A percentile compares a stretch with the other conserved stretches of the same genome.
Conservation (phyloP, 2,329 filamentous ascomycete species). For the Myriosclerotinia curreyana region DNA sequence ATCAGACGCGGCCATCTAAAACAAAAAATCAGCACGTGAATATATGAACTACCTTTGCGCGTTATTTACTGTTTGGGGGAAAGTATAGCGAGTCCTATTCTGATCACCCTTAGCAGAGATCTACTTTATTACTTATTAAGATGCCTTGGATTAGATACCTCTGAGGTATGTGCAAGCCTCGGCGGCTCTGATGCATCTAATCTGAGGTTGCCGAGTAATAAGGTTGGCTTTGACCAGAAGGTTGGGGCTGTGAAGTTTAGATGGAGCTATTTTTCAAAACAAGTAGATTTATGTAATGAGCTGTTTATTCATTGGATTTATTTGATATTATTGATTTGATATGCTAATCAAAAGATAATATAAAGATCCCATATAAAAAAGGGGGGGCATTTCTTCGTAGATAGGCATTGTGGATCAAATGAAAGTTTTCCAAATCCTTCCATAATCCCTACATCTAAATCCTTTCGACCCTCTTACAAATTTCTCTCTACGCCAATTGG, state of each 20-base stretch:
- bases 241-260: background rate
- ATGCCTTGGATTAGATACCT: slow-evolving; percentile 8
- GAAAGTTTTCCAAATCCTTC: slow-evolving; percentile 9
- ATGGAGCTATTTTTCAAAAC: background rate
- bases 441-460: slow-evolving; percentile 2
- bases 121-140: background rate
- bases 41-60: slow-evolving; percentile 1
- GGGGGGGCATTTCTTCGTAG: background rate
- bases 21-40: slow-evolving; percentile 12
- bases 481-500: slow-evolving; percentile 10
- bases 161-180: slow-evolving; percentile 12
- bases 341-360: background rate
- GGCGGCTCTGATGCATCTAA: slow-evolving; percentile 8
- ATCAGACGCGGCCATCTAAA: slow-evolving; percentile 1
- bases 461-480: background rate
- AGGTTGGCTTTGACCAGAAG: slow-evolving; percentile 8
- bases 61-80: background rate
- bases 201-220: slow-evolving; percentile 1
- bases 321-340: background rate
- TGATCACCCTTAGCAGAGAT: slow-evolving; percentile 15
- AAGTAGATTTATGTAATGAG: background rate
- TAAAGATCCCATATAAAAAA: too few species aligned
- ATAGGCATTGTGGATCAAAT: slow-evolving; percentile 9
- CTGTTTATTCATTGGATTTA: background rate
- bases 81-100: slow-evolving; percentile 4